Percentiles rank a stretch among this genome's conserved stretches.
Evolutionary conservation across 257 asterid species (phyloP).

Genomic region (Capsicum pubescens): DNA sequence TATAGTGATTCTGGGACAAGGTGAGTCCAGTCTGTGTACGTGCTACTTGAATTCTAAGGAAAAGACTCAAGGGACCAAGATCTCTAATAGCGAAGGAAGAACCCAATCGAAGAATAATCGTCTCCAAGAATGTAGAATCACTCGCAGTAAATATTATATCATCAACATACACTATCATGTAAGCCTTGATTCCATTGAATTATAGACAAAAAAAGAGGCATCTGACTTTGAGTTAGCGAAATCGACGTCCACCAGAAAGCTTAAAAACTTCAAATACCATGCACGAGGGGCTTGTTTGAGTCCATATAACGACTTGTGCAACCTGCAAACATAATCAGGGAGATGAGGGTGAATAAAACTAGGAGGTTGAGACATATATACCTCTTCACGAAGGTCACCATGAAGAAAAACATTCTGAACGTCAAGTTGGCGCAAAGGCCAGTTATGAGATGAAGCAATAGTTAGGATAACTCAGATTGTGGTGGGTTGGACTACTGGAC

Average conservation of each 20-base stretch:
- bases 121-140: background rate
- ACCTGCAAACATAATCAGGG: background rate
- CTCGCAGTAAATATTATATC: background rate
- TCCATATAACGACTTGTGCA: background rate
- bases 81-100: background rate
- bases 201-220: background rate
- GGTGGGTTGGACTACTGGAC: background rate
- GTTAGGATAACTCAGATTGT: background rate
- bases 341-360: background rate
- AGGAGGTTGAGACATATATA: background rate
- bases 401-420: no score
- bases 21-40: no score
- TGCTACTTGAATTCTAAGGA: background rate
- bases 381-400: background rate
- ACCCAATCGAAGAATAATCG: background rate
- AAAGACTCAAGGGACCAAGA: background rate
- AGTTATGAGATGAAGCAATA: background rate
- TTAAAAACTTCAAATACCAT: background rate
- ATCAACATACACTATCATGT: background rate
- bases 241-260: background rate
- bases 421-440: background rate
- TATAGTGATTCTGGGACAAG: no score
- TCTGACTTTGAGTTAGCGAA: background rate
- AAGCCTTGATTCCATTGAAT: background rate
- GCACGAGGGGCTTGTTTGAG: no score